Conservation (phyloP, 2,329 filamentous ascomycete species). For the Exserohilum turcica region DNA sequence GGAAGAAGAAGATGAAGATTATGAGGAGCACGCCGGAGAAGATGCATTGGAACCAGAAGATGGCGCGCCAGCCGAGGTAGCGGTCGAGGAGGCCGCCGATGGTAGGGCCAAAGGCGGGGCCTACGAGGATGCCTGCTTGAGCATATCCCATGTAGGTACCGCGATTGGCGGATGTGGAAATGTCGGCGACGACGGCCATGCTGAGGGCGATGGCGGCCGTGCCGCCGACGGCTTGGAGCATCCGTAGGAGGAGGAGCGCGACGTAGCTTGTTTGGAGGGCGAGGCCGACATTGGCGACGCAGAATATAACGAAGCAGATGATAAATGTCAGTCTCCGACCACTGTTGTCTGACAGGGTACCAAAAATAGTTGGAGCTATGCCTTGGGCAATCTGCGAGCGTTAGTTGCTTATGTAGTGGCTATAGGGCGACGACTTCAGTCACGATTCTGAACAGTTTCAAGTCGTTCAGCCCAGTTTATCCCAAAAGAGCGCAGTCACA, state of each 20-base stretch:
- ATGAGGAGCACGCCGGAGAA: constrained; percentile 47
- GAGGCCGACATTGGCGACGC: constrained; percentile 45
- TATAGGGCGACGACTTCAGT: no score
- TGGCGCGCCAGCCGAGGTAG: constrained; percentile 47
- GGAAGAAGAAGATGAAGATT: constrained; percentile 47
- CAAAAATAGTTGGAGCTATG: constrained; percentile 59
- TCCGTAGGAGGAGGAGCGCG: constrained; percentile 43
- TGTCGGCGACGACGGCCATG: constrained; percentile 73
- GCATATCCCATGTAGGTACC: constrained; percentile 73
- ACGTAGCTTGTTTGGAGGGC: constrained; percentile 46
- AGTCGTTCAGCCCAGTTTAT: not conserved
- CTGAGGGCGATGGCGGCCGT: constrained; percentile 60
- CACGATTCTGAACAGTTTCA: no score
- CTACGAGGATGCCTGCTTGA: constrained; percentile 56
- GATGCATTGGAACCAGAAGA: constrained; percentile 52
- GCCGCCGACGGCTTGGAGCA: constrained; percentile 48
- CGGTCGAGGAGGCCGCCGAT: constrained; percentile 41
- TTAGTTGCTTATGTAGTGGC: constrained; percentile 16
- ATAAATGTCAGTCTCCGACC: constrained; percentile 60
- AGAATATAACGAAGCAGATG: constrained; percentile 48
- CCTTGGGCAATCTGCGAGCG: constrained; percentile 52
- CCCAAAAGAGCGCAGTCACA: not conserved
- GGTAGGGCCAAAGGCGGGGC: constrained; percentile 43
- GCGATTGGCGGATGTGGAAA: constrained; percentile 70
- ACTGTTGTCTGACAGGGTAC: constrained; percentile 57